A percentile compares a stretch with the other conserved stretches of the same genome.
Evolutionary conservation across 192 early-diverging fungal species (phyloP).

Genomic region (Linnemannia exigua): DNA sequence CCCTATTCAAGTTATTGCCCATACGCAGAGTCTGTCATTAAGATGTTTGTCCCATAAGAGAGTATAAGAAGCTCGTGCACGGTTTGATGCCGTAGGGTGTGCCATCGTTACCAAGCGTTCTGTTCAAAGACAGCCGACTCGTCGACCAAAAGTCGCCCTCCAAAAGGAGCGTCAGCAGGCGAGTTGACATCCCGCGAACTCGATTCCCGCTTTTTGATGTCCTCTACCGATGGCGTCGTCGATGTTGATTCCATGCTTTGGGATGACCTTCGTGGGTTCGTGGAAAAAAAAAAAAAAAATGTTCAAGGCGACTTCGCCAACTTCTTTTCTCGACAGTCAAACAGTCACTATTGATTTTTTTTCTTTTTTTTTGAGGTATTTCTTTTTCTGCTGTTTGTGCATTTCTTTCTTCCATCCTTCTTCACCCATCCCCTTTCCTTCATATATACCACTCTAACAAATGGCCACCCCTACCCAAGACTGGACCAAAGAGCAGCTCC

Average conservation of each 20-base stretch:
- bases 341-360: conserved; percentile 49
- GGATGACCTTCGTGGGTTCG: background rate
- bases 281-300: conserved; percentile 6
- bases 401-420: background rate
- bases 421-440: background rate
- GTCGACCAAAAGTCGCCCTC: conserved; percentile 41
- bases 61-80: no score
- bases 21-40: no score
- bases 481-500: conserved; percentile 77
- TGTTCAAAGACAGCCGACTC: conserved; percentile 54
- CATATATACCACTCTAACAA: background rate
- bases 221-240: background rate
- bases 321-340: background rate
- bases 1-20: conserved; percentile 67
- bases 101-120: conserved; percentile 49
- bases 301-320: background rate
- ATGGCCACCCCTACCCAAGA: conserved; percentile 57
- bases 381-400: background rate
- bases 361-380: background rate
- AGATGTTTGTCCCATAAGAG: no score
- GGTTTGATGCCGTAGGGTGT: no score
- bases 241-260: conserved; percentile 13
- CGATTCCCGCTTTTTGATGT: conserved; percentile 38
- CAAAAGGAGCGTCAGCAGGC: conserved; percentile 27
- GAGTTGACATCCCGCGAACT: conserved; percentile 53